Evolutionary conservation across 139 green algal species (phyloP).

Genomic region (Dunaliella primolecta): DNA sequence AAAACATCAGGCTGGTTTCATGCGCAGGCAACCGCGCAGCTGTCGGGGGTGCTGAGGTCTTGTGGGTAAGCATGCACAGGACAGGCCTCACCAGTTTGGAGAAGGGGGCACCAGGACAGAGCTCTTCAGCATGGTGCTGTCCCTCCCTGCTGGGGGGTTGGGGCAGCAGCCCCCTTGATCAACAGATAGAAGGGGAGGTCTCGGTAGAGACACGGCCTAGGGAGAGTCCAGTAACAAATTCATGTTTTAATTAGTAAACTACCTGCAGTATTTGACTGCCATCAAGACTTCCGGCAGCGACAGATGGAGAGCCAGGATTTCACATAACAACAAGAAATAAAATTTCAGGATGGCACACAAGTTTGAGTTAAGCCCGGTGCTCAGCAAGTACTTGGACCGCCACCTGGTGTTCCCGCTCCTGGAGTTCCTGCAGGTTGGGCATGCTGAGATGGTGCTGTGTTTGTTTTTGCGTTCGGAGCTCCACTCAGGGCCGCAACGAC

Average conservation of each 20-base stretch:
- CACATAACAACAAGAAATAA: too few species aligned
- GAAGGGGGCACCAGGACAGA: conserved; percentile 27
- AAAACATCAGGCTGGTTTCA: too few species aligned
- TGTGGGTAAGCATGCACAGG: not conserved
- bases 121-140: not conserved
- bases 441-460: too few species aligned
- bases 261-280: not conserved
- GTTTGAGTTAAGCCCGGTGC: conserved; percentile 61
- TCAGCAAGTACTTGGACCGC: conserved; percentile 78
- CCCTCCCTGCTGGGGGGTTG: not conserved
- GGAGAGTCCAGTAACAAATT: not conserved
- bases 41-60: not conserved
- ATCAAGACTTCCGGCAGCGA: too few species aligned
- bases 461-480: not conserved
- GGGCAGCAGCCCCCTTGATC: not conserved
- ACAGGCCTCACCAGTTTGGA: conserved; percentile 29
- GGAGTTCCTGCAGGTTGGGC: conserved; percentile 85
- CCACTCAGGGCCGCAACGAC: too few species aligned
- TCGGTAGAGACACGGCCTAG: not conserved
- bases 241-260: not conserved
- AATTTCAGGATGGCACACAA: not conserved
- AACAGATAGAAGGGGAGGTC: not conserved
- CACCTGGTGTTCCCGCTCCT: conserved; percentile 96
- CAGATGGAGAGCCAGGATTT: too few species aligned
- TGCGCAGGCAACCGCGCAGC: too few species aligned